Evolutionary conservation across 805 yeast species (phyloP).

Genomic region (Peterozyma toletana): DNA sequence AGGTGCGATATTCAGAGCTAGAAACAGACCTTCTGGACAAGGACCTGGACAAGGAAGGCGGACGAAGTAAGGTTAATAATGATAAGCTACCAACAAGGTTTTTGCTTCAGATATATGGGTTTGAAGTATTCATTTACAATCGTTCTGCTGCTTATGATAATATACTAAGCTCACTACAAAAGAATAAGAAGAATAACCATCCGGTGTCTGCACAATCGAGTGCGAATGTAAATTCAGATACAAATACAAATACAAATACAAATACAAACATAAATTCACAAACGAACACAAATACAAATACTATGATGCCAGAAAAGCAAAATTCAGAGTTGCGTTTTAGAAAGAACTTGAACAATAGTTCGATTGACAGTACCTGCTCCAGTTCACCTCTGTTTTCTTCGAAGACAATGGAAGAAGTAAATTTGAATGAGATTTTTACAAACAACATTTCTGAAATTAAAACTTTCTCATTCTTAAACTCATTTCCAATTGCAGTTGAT

Average conservation of each 20-base stretch:
- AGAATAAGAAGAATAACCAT: neutral
- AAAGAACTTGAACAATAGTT: too few species aligned
- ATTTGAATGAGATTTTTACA: constrained; percentile 1
- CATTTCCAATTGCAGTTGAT: constrained; percentile 57
- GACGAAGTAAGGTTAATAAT: constrained; percentile 26
- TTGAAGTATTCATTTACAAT: constrained; percentile 80
- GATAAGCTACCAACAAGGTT: constrained; percentile 48
- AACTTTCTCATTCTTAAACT: constrained; percentile 16
- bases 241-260: neutral
- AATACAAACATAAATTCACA: neutral
- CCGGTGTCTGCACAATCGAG: neutral
- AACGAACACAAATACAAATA: neutral
- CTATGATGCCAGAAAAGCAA: neutral
- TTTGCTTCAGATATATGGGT: constrained; percentile 57
- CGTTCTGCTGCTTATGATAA: constrained; percentile 71
- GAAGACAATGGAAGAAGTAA: constrained; percentile 4
- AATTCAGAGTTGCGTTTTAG: too few species aligned
- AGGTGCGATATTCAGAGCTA: constrained; percentile 32
- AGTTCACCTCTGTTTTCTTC: neutral
- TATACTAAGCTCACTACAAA: constrained; percentile 29
- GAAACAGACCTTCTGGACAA: constrained; percentile 14
- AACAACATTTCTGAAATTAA: constrained; percentile 4
- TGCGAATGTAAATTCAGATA: neutral
- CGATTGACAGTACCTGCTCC: neutral
- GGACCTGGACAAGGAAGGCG: constrained; percentile 9